phyloP scores from a whole-genome alignment of 257 asterid species.

The Penstemon barbatus region DNA sequence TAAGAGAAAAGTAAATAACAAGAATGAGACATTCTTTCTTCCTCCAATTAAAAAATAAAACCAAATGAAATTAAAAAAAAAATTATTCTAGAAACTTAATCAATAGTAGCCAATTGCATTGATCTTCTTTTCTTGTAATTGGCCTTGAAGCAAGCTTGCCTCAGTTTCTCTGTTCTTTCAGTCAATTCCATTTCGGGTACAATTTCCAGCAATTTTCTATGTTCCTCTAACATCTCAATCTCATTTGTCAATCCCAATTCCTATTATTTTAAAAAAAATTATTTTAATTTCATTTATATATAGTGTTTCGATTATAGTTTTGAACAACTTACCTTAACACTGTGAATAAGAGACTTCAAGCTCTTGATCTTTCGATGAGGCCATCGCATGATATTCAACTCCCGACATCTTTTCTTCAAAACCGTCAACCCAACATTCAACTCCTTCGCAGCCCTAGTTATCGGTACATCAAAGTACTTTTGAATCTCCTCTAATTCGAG shows the following conservation, averaged over 20 bases:
- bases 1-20: too few species aligned
- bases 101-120: constrained; percentile 15
- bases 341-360: constrained; percentile 69
- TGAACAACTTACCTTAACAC: constrained; percentile 54
- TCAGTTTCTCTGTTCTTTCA: constrained; percentile 70
- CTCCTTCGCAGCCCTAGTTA: constrained; percentile 74
- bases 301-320: not conserved
- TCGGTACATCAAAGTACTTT: constrained; percentile 68
- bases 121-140: constrained; percentile 86
- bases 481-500: constrained; percentile 65
- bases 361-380: constrained; percentile 93
- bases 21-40: too few species aligned
- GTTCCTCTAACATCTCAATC: constrained; percentile 73
- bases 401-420: constrained; percentile 78
- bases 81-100: too few species aligned
- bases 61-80: too few species aligned
- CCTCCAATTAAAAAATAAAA: too few species aligned
- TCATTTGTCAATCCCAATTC: constrained; percentile 71
- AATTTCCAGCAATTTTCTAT: constrained; percentile 57
- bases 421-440: constrained; percentile 77
- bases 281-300: not conserved
- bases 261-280: constrained; percentile 28
- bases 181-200: constrained; percentile 78
- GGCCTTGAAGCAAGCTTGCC: constrained; percentile 95
- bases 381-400: constrained; percentile 73